Evolutionary conservation across 75 land plant genomes (phyloP), one percentile per base, ranked within the genome.

Genomic region (Cryptomeria japonica): DNA sequence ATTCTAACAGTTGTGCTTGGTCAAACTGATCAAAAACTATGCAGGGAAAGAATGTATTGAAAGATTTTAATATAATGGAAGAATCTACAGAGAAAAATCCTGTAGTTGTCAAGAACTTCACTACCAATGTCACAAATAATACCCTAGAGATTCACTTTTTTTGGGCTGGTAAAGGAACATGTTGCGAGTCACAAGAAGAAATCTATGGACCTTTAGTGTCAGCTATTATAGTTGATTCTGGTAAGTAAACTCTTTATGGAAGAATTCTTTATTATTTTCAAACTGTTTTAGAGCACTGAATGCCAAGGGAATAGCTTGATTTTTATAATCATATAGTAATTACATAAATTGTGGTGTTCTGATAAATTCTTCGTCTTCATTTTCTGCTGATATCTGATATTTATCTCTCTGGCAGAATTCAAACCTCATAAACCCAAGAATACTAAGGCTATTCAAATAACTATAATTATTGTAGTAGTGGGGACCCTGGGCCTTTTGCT

Each of bases 131-230:
- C 22, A 47, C 86, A 25, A 12, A 83, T 25, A 88, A 88, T 36
- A 31, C 84, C 19, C 41, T 88, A 41, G 88, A 88, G 37, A 55
- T 88, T 19, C 88, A 88, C 42, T 15, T 88, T 61, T 83, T 88
- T 51, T 88, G 88, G 88, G 53, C 84, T 55, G 88, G 96, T 38
- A 92, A 85, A 85, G 96, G 96, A 18, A 93, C 93, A 32, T 92
- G 92, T 16, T 89, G 93, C 31, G 87, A 91, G 44, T 94, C 96
- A 58, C 22, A 6, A 0, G 91, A 72, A 25, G 76, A 90, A 87
- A 41, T 53, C 34, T 92, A 93, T 90, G 96, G 96, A 46, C 94
- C 96, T 84, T 92, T 95, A 0, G 87, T 95, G 47, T 95, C 96
- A 61, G 96, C 96, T 22, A 93, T 95, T 53, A 88, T 86, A 15